phyloP scores from a whole-genome alignment of 495 filamentous ascomycete species.

The Aspergillus coremiiformis region DNA sequence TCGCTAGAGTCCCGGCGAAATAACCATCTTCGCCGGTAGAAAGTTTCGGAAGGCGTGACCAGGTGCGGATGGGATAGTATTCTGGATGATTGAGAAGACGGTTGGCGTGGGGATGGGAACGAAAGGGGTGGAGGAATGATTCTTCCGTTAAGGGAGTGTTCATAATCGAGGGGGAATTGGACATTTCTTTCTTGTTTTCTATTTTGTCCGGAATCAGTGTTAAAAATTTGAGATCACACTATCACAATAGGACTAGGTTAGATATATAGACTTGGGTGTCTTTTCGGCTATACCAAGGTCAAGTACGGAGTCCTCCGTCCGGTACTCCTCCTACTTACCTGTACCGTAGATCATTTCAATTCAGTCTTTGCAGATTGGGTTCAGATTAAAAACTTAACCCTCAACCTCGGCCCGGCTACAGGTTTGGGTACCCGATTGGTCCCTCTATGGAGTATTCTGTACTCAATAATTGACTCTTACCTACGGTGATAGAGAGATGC shows the following conservation, averaged over 20 bases:
- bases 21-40: constrained; percentile 36
- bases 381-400: no score
- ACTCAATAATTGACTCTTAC: background rate
- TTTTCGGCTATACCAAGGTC: no score
- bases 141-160: background rate
- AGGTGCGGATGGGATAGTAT: constrained; percentile 31
- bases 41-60: constrained; percentile 31
- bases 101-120: constrained; percentile 20
- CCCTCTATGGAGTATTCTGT: background rate
- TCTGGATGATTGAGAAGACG: constrained; percentile 23
- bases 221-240: no score
- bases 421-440: background rate
- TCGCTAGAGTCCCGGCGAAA: constrained; percentile 30
- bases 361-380: background rate
- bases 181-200: background rate
- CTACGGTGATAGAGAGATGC: no score
- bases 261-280: no score
- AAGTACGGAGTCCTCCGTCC: no score
- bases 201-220: background rate
- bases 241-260: background rate
- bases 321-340: no score
- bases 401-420: background rate
- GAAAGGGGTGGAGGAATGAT: constrained; percentile 9
- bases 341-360: background rate
- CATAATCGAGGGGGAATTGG: background rate